Evolutionary conservation across 805 yeast genomes (phyloP).

Genomic region (Yamadazyma paraphyllophila): DNA sequence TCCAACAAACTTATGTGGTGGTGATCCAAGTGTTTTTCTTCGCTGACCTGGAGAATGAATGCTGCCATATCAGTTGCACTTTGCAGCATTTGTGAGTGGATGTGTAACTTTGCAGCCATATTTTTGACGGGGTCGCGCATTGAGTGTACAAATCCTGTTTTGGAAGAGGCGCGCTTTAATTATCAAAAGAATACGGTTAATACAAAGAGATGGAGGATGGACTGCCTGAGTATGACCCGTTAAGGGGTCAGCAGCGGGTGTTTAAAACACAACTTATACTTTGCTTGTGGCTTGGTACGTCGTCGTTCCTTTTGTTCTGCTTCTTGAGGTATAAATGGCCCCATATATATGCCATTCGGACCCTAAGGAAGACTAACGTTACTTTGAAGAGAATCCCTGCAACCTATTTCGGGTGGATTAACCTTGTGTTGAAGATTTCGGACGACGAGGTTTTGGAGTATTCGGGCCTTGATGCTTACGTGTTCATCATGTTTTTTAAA

Average conservation of each 20-base stretch:
- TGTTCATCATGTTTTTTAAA: conserved; percentile 39
- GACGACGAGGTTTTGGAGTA: conserved; percentile 79
- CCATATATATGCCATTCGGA: conserved; percentile 54
- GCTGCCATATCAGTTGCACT: neutral
- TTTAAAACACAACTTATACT: conserved; percentile 54
- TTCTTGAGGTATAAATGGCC: conserved; percentile 53
- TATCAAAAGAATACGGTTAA: neutral
- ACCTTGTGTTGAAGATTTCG: conserved; percentile 44
- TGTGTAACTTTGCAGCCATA: conserved; percentile 4
- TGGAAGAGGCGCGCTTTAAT: neutral
- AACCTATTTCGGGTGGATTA: conserved; percentile 50
- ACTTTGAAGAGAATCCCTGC: conserved; percentile 44
- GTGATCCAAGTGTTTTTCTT: neutral
- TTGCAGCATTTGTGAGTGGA: neutral
- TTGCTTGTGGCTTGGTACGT: conserved; percentile 46
- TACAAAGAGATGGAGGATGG: neutral
- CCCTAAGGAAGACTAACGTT: conserved; percentile 43
- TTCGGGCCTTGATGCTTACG: conserved; percentile 90
- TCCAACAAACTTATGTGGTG: neutral
- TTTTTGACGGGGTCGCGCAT: neutral
- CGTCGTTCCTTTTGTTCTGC: conserved; percentile 50
- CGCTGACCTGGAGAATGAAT: neutral
- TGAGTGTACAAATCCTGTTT: neutral
- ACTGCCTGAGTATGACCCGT: conserved; percentile 16
- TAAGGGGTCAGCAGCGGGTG: conserved; percentile 46